A percentile compares a stretch with the other conserved stretches of the same genome.
Conservation (phyloP, 2,329 filamentous ascomycete genomes). For the Penicillium vulpinum region DNA sequence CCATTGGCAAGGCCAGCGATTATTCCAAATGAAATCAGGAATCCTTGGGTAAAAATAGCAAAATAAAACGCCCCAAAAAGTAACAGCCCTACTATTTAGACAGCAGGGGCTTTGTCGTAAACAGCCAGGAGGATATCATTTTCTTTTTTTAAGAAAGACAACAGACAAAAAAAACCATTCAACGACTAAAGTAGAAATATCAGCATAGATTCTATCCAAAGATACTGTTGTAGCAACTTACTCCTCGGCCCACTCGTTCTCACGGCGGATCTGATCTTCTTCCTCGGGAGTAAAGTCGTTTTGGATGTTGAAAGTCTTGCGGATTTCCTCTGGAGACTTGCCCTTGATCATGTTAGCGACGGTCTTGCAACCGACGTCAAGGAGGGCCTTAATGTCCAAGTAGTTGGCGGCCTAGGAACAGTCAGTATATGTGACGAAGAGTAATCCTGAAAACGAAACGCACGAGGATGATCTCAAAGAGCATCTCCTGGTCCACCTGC, state of each 20-base stretch:
- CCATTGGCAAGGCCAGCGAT: neutral
- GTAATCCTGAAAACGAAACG: conserved; percentile 37
- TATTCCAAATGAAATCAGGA: neutral
- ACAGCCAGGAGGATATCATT: conserved; percentile 3
- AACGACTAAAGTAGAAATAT: conserved; percentile 47
- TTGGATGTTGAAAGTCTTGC: conserved; percentile 99
- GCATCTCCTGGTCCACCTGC: conserved; percentile 99
- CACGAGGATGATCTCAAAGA: conserved; percentile 98
- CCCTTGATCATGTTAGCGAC: conserved; percentile 99
- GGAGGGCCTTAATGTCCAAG: conserved; percentile 95
- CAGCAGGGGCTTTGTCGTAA: conserved; percentile 1
- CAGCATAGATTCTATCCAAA: conserved; percentile 2
- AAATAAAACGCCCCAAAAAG: neutral
- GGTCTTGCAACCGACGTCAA: conserved; percentile 98
- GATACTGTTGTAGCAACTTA: conserved; percentile 35
- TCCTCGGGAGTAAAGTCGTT: conserved; percentile 99
- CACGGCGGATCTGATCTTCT: conserved; percentile 92
- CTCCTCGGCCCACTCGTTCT: conserved; percentile 92
- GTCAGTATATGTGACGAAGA: conserved; percentile 1
- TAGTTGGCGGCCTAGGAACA: conserved; percentile 82
- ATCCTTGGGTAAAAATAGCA: neutral
- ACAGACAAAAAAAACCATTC: conserved; percentile 30
- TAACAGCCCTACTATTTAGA: neutral
- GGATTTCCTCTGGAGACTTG: conserved; percentile 98
- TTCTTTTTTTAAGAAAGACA: neutral